Conservation (phyloP, 2,329 filamentous ascomycete genomes). For the Aspergillus piperis region DNA sequence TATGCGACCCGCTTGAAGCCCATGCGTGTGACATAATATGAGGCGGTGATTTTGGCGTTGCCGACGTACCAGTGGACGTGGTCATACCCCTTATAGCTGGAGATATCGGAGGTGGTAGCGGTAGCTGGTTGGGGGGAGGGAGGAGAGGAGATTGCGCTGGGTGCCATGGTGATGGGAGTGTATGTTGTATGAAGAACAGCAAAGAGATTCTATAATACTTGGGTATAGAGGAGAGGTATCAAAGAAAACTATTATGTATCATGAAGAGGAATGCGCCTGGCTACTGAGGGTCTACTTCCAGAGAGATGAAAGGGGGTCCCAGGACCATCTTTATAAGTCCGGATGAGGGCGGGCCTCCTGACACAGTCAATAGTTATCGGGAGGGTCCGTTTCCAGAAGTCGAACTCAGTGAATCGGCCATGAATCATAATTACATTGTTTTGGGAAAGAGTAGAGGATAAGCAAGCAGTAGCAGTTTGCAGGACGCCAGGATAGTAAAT, state of each 20-base stretch:
- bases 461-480: neutral
- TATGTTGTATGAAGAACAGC: neutral
- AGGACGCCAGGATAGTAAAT: neutral
- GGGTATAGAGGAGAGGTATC: neutral
- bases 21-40: conserved; percentile 84
- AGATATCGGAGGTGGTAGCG: conserved; percentile 27
- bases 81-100: conserved; percentile 75
- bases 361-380: neutral
- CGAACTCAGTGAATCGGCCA: neutral
- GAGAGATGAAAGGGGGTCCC: neutral
- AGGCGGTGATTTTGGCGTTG: conserved; percentile 92
- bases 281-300: neutral
- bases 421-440: neutral
- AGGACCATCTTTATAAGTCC: neutral
- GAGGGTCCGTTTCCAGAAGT: neutral
- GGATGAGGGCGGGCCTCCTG: neutral
- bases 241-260: neutral
- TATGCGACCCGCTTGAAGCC: conserved; percentile 84
- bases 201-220: neutral
- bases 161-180: conserved; percentile 26
- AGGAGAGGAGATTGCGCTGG: conserved; percentile 32
- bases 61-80: conserved; percentile 96
- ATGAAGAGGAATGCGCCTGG: neutral
- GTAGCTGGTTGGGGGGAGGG: conserved; percentile 19
- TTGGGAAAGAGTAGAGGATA: neutral